Base-by-base conservation (phyloP, 148 eudicot species). In the Rheum nobile region DNA sequence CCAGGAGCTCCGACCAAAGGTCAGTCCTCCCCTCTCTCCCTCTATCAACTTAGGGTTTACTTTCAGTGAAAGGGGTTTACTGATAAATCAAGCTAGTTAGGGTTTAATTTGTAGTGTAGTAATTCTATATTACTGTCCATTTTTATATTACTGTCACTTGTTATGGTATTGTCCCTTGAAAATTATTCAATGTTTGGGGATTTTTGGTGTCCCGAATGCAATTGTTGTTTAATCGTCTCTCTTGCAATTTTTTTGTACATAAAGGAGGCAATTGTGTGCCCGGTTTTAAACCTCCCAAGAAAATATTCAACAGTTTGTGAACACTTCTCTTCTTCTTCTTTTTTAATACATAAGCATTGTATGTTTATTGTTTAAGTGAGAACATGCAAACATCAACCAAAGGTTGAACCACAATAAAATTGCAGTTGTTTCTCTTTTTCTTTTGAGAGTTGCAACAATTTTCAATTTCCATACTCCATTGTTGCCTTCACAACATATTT, bases 251-350 rank as follows among this genome's bases (percentile, higher is more conserved):
- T 63, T 63, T 63, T 57, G 67, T 57, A 57, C 34, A 57, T 28
- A 57, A 57, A 57, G 69, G 69, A 63, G 69, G 39, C 69, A 63
- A 63, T 31, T 63, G 8, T 63, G 69, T 63, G 69, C 16, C 69
- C n/a, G 32, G 10, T 63, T 63, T 63, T 63, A 37, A 63, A 31
- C 39, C 21, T 63, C 69, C 38, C 69, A 31, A 29, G n/a, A 32
- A 31, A 41, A 29, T 59, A 26, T 24, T 28, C 29, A 47, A 16
- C 52, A 54, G 1, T 54, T 54, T 21, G 28, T 22, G 8, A 22
- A 55, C n/a, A n/a, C 29, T 55, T 55, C 11, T 24, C 29, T 3
- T 26, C 3, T 41, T n/a, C n/a, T n/a, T 2, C 8, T 4, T 57
- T 28, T 4, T 11, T 5, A 57, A 26, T 11, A 57, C 19, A 28